Conservation (phyloP, 1,139 yeast species). For the Hansenula anomala region DNA sequence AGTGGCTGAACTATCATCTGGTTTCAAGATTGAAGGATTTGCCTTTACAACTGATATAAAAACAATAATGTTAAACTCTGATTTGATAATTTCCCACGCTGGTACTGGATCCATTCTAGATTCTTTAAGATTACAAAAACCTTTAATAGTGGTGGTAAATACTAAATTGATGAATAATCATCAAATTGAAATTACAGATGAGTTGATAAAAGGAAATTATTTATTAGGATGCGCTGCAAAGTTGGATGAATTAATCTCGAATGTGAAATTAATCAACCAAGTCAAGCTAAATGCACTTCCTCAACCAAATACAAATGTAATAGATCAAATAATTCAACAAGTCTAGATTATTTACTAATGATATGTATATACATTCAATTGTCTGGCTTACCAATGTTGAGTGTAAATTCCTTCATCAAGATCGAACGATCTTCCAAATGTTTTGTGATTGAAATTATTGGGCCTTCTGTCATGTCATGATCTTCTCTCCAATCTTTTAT, state of each 20-base stretch:
- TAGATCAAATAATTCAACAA: slow-evolving; percentile 7
- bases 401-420: slow-evolving; percentile 10
- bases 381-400: no score
- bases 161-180: slow-evolving; percentile 77
- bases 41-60: slow-evolving; percentile 42
- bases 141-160: slow-evolving; percentile 69
- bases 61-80: slow-evolving; percentile 34
- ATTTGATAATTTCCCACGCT: slow-evolving; percentile 80
- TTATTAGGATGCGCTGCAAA: slow-evolving; percentile 18
- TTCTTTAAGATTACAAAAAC: slow-evolving; percentile 50
- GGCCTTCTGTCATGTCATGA: not conserved
- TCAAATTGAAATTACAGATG: slow-evolving; percentile 71
- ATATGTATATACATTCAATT: no score
- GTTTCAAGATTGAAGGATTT: slow-evolving; percentile 36
- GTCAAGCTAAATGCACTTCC: slow-evolving; percentile 9
- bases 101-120: slow-evolving; percentile 94
- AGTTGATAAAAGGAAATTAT: slow-evolving; percentile 37
- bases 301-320: slow-evolving; percentile 5
- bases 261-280: slow-evolving; percentile 2
- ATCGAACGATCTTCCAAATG: slow-evolving; percentile 13
- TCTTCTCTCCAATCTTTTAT: slow-evolving; percentile 8
- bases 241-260: slow-evolving; percentile 4
- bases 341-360: no score
- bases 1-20: not conserved
- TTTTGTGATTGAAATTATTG: slow-evolving; percentile 4